Conservation (phyloP, 2,329 filamentous ascomycete genomes). For the Diaporthe humulicola region DNA sequence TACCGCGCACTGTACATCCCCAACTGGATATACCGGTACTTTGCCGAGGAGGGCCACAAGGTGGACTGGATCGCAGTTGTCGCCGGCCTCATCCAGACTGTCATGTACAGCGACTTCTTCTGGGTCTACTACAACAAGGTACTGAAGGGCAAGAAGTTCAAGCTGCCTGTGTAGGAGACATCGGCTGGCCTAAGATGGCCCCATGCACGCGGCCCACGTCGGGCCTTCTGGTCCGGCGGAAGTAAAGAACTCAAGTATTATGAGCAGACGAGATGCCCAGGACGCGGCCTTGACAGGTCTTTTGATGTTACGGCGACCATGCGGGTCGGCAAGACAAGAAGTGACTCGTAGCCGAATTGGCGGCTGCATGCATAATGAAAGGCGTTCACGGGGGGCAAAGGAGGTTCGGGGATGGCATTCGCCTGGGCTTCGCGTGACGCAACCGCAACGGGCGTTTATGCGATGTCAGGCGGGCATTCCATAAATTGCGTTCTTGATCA, state of each 20-base stretch:
- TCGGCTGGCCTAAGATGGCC: not conserved
- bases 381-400: conserved; percentile 37
- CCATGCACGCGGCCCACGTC: not conserved
- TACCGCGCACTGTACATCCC: conserved; percentile 98
- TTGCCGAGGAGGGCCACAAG: conserved; percentile 78
- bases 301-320: conserved; percentile 20
- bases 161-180: conserved; percentile 76
- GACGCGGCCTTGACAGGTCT: not conserved
- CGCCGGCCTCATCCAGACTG: conserved; percentile 91
- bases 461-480: conserved; percentile 8
- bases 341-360: not conserved
- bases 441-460: conserved; percentile 25
- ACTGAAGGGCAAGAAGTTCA: conserved; percentile 89
- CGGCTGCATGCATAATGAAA: conserved; percentile 39
- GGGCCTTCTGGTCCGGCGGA: not conserved
- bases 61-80: conserved; percentile 88
- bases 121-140: conserved; percentile 99
- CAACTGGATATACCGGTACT: conserved; percentile 97
- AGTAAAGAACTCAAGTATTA: not conserved
- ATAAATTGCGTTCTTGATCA: conserved; percentile 5
- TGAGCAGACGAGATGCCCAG: not conserved
- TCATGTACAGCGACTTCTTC: conserved; percentile 99
- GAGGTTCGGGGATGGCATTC: conserved; percentile 18
- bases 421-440: conserved; percentile 22
- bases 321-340: conserved; percentile 6